A percentile compares a stretch with the other conserved stretches of the same genome.
Evolutionary conservation across 257 asterid genomes (phyloP).

Genomic region (Scutellaria minor): DNA sequence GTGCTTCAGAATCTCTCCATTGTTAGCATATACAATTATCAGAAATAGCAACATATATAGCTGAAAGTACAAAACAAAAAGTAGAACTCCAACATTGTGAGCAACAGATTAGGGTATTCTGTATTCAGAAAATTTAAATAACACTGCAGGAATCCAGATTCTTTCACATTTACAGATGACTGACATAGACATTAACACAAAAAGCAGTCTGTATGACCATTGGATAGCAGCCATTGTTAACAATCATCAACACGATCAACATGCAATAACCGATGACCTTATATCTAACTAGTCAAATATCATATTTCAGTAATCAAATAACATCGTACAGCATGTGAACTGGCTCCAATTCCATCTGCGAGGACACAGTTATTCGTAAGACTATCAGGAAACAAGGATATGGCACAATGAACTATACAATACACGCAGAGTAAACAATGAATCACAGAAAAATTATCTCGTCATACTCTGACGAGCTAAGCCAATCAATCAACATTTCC

Average conservation of each 20-base stretch:
- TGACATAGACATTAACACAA: slow-evolving; percentile 6
- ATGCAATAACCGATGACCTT: background rate
- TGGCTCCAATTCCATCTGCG: background rate
- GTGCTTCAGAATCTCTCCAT: slow-evolving; percentile 16
- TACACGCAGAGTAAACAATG: background rate
- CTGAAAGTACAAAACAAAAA: slow-evolving; percentile 10
- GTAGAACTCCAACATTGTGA: slow-evolving; percentile 2
- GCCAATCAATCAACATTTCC: background rate
- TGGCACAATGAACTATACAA: slow-evolving; percentile 12
- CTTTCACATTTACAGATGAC: background rate
- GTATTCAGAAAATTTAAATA: slow-evolving; percentile 21
- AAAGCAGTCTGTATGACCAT: background rate
- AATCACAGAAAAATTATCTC: background rate
- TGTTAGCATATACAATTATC: slow-evolving; percentile 1
- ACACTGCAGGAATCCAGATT: background rate
- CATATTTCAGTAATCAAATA: background rate
- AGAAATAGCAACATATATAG: slow-evolving; percentile 12
- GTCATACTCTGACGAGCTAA: background rate
- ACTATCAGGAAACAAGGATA: background rate
- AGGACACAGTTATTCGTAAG: background rate
- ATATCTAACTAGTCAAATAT: background rate
- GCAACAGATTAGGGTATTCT: slow-evolving; percentile 13
- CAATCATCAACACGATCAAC: slow-evolving; percentile 18
- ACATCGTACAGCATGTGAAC: slow-evolving; percentile 1
- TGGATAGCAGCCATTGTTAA: background rate